Evolutionary conservation across 352 stramenopile genomes (phyloP).

Genomic region (Phytophthora syringae): DNA sequence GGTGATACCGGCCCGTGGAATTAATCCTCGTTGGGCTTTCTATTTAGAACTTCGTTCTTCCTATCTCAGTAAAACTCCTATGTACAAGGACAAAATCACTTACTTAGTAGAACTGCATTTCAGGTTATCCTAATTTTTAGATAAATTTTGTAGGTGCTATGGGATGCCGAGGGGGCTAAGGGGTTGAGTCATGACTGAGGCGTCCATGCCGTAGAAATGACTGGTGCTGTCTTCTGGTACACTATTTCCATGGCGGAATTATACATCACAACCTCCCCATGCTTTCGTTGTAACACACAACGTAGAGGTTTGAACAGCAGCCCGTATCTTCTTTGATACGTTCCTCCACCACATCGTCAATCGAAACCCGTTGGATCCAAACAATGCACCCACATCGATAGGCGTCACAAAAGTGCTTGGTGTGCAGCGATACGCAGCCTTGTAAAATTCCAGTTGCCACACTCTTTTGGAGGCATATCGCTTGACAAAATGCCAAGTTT

Average conservation of each 20-base stretch:
- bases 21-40: too few species aligned
- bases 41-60: too few species aligned
- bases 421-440: constrained; percentile 12
- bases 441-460: constrained; percentile 24
- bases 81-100: too few species aligned
- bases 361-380: constrained; percentile 7
- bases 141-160: too few species aligned
- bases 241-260: constrained; percentile 17
- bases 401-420: constrained; percentile 7
- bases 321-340: constrained; percentile 10
- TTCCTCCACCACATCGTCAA: constrained; percentile 5
- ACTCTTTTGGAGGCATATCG: constrained; percentile 12
- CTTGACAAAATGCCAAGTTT: constrained; percentile 13
- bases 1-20: too few species aligned
- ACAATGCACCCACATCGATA: constrained; percentile 10
- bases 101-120: too few species aligned
- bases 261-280: constrained; percentile 18
- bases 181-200: too few species aligned
- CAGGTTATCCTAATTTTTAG: too few species aligned
- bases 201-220: too few species aligned
- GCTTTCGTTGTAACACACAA: constrained; percentile 16
- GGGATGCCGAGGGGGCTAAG: too few species aligned
- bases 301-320: constrained; percentile 10
- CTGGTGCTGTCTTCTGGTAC: too few species aligned
- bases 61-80: too few species aligned